Conservation (phyloP, 2,329 filamentous ascomycete genomes). For the Onygena corvina region DNA sequence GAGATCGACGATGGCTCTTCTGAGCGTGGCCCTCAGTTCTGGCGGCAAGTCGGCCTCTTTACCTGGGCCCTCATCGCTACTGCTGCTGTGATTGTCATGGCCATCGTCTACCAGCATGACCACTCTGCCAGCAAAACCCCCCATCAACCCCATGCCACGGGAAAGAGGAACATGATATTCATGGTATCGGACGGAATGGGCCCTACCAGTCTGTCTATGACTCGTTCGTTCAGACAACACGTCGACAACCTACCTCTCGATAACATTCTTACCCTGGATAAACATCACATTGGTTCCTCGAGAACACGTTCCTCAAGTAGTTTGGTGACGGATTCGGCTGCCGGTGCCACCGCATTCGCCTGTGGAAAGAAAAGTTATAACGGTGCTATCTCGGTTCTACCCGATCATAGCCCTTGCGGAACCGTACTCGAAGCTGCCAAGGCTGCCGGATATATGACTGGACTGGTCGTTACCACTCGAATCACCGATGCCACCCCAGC, state of each 20-base stretch:
- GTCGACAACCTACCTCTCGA: conserved; percentile 58
- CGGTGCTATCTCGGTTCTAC: conserved; percentile 80
- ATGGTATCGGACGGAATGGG: conserved; percentile 99
- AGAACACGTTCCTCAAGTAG: conserved; percentile 74
- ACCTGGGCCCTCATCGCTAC: conserved; percentile 75
- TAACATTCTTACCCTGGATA: conserved; percentile 68
- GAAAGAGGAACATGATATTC: conserved; percentile 90
- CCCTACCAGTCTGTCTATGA: conserved; percentile 76
- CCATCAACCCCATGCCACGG: conserved; percentile 34
- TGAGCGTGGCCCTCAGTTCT: conserved; percentile 42
- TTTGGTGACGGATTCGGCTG: conserved; percentile 86
- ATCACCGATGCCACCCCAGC: conserved; percentile 94
- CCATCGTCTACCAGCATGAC: conserved; percentile 62
- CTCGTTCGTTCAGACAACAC: conserved; percentile 73
- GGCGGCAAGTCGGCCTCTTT: conserved; percentile 66
- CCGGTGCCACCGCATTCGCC: conserved; percentile 93
- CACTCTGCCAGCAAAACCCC: conserved; percentile 21
- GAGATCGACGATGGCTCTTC: conserved; percentile 16
- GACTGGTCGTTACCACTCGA: conserved; percentile 85
- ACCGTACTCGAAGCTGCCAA: conserved; percentile 91
- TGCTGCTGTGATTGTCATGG: conserved; percentile 62
- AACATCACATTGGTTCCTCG: conserved; percentile 80
- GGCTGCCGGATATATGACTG: conserved; percentile 79
- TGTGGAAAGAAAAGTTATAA: conserved; percentile 94
- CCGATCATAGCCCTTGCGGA: conserved; percentile 75